Conservation (phyloP, 495 filamentous ascomycete genomes). For the Penicillium angulare region DNA sequence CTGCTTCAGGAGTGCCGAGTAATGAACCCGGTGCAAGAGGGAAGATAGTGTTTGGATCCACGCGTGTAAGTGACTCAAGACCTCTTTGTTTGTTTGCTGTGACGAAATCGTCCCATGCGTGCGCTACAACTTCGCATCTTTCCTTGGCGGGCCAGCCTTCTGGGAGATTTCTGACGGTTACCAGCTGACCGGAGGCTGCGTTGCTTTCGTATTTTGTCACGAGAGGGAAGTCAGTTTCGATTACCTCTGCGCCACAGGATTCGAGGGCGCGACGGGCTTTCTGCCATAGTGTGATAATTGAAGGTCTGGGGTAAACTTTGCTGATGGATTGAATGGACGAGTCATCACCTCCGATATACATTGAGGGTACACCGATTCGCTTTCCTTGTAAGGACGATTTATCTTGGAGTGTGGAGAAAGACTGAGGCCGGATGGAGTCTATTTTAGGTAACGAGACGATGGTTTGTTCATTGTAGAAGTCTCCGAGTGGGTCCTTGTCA, state of each 20-base stretch:
- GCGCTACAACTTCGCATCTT: slow-evolving; percentile 31
- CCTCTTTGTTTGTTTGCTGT: slow-evolving; percentile 24
- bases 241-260: slow-evolving; percentile 30
- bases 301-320: slow-evolving; percentile 25
- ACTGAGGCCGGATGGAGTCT: slow-evolving; percentile 21
- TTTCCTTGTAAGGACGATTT: slow-evolving; percentile 23
- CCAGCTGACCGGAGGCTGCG: slow-evolving; percentile 25
- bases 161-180: slow-evolving; percentile 31
- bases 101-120: slow-evolving; percentile 38
- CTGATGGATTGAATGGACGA: slow-evolving; percentile 15
- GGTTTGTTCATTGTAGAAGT: slow-evolving; percentile 36
- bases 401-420: slow-evolving; percentile 20
- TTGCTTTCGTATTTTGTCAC: slow-evolving; percentile 32
- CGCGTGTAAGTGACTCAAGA: slow-evolving; percentile 22
- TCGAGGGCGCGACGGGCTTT: slow-evolving; percentile 22
- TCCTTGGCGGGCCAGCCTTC: slow-evolving; percentile 33
- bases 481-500: slow-evolving; percentile 25
- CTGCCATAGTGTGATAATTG: slow-evolving; percentile 34
- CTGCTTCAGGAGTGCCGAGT: slow-evolving; percentile 27
- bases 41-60: slow-evolving; percentile 33
- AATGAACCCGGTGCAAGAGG: slow-evolving; percentile 32
- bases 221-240: slow-evolving; percentile 34
- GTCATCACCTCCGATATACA: slow-evolving; percentile 33
- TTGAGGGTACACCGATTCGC: slow-evolving; percentile 31
- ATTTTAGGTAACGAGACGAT: slow-evolving; percentile 27